Conservation (phyloP, 768 basidiomycete species). For the Leccinum longicurvipes region DNA sequence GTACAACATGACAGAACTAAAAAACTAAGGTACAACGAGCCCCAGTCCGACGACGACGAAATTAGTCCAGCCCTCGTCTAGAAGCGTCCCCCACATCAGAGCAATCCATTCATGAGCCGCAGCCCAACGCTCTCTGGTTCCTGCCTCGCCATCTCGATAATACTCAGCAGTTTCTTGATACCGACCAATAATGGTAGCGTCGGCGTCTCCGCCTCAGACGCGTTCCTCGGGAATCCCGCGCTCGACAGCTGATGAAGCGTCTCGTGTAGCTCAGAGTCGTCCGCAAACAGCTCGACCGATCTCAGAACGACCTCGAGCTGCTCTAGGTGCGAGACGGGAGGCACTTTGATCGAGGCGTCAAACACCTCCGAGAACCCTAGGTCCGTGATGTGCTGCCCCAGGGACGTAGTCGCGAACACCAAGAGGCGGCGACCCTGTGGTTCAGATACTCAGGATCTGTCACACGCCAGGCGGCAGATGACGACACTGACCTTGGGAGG, state of each 20-base stretch:
- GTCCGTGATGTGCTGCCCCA: conserved; percentile 80
- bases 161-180: conserved; percentile 88
- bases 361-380: conserved; percentile 89
- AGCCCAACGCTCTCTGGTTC: conserved; percentile 83
- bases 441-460: conserved; percentile 8
- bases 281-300: conserved; percentile 74
- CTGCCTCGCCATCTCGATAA: conserved; percentile 96
- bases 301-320: conserved; percentile 74
- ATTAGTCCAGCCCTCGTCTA: neutral
- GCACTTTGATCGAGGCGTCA: conserved; percentile 81
- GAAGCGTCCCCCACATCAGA: conserved; percentile 27
- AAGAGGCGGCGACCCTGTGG: conserved; percentile 83
- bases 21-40: conserved; percentile 3
- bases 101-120: conserved; percentile 59
- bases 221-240: conserved; percentile 59
- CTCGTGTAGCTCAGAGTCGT: conserved; percentile 47
- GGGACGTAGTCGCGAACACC: conserved; percentile 89
- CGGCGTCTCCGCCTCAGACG: conserved; percentile 41
- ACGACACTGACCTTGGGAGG: conserved; percentile 79
- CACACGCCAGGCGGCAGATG: neutral
- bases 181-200: conserved; percentile 69
- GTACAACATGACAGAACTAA: neutral
- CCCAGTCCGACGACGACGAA: conserved; percentile 7
- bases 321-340: conserved; percentile 69
- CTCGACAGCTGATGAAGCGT: conserved; percentile 67